Evolutionary conservation across 495 filamentous ascomycete genomes (phyloP), one percentile per base, ranked within the genome.

Genomic region (Tricharina praecox): DNA sequence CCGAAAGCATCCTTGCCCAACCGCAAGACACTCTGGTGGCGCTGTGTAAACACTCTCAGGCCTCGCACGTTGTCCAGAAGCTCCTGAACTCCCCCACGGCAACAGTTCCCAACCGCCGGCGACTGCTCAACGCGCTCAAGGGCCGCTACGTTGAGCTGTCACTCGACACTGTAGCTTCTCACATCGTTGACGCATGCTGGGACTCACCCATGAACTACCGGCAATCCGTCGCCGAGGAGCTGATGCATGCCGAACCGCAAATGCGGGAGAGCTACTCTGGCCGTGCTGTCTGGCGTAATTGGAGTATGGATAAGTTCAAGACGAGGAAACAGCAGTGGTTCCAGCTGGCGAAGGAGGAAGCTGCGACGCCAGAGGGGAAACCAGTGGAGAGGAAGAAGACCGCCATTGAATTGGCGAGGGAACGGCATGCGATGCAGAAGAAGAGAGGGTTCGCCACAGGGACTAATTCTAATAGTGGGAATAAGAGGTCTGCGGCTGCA

Each of bases 231-330:
- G 79, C 79, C 8, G 68, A 76, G 47, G 77, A 82, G 55, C 59
- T 85, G 5, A 59, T 67, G 1, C 62, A 70, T 38, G 64, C 69
- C 48, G 87, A 94, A 60, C 53, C 68, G 25, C 60, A 68, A 9
- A 66, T 97, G 15, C 71, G 86, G 19, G 78, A 84, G 48, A 79
- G 77, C 0, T 79, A 73, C 53, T 68, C 79, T 20, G 90, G 90
- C 2, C 67, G 86, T 4, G 80, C 78, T 2, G 83, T 93, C 9
- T 95, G 85, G 88, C 68, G 79, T 45, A 83, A 90, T 50, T 97
- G 90, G 92, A 74, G 71, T 45, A 85, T 93, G 66, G 90, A 96
- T 63, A 58, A 87, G 19, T 96, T 79, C 64, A 82, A 79, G 45
- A 56, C 53, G 4, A 44, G 51, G 9, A 49, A 53, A 19, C 51